Evolutionary conservation across 139 green algal species (phyloP).

Genomic region (Edaphochlamys debaryana): DNA sequence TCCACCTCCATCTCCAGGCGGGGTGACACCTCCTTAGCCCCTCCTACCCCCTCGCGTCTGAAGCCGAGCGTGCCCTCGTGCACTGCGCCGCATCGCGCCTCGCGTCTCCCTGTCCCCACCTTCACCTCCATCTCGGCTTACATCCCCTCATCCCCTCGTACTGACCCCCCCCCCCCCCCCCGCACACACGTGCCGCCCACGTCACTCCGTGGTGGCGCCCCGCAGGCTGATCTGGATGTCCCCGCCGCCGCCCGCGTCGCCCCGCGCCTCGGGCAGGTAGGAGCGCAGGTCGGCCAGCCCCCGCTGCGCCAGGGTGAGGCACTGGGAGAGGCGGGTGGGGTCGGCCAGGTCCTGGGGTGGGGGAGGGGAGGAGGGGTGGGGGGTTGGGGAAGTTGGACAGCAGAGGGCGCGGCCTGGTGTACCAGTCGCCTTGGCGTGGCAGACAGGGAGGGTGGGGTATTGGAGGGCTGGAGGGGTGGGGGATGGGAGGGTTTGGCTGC

Average conservation of each 20-base stretch:
- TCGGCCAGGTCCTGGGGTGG: conserved; percentile 55
- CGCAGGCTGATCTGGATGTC: conserved; percentile 46
- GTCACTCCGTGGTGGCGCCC: conserved; percentile 26
- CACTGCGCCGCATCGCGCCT: too few species aligned
- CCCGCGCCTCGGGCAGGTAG: background rate
- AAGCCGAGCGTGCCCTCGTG: too few species aligned
- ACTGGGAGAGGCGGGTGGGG: conserved; percentile 42
- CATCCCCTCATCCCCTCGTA: background rate
- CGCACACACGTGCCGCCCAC: background rate
- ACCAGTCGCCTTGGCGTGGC: too few species aligned
- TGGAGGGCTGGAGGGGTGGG: background rate
- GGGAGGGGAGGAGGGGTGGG: background rate
- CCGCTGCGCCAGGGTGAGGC: conserved; percentile 41
- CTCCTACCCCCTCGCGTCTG: too few species aligned
- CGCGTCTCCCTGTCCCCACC: too few species aligned
- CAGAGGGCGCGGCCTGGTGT: background rate
- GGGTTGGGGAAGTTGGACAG: background rate
- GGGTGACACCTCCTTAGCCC: too few species aligned
- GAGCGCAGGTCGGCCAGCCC: conserved; percentile 50
- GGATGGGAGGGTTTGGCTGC: too few species aligned
- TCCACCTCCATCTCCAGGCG: too few species aligned
- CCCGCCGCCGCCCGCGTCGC: background rate
- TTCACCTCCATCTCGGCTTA: too few species aligned
- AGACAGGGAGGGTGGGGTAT: too few species aligned
- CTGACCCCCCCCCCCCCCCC: too few species aligned